Evolutionary conservation across 257 asterid species (phyloP).

Genomic region (Lantana camara): DNA sequence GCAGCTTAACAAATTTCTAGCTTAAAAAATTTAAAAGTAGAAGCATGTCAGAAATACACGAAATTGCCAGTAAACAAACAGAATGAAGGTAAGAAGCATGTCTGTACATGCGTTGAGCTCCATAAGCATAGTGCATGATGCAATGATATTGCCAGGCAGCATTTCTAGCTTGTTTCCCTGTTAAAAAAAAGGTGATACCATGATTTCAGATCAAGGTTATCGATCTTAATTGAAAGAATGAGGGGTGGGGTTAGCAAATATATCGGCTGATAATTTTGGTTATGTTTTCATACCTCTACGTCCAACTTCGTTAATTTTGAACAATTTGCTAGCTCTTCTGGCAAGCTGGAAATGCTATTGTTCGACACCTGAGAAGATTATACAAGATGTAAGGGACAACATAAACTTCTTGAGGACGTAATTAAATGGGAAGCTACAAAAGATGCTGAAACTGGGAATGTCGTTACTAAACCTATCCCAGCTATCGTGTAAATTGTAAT

Average conservation of each 20-base stretch:
- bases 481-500: conserved; percentile 10
- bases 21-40: conserved; percentile 43
- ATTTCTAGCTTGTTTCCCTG: conserved; percentile 85
- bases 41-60: conserved; percentile 31
- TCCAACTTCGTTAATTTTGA: conserved; percentile 75
- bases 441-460: conserved; percentile 23
- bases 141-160: conserved; percentile 60
- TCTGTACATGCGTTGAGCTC: conserved; percentile 90
- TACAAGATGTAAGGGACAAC: conserved; percentile 2
- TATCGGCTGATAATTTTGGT: conserved; percentile 23
- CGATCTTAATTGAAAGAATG: conserved; percentile 14
- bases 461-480: conserved; percentile 2
- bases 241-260: conserved; percentile 18
- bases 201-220: conserved; percentile 12
- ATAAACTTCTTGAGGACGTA: conserved; percentile 19
- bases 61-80: conserved; percentile 25
- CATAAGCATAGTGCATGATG: conserved; percentile 78
- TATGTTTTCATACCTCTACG: conserved; percentile 59
- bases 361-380: conserved; percentile 78
- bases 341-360: conserved; percentile 78
- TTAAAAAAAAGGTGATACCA: conserved; percentile 29
- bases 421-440: conserved; percentile 17
- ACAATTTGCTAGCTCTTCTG: conserved; percentile 84
- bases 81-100: conserved; percentile 23
- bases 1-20: conserved; percentile 65